These are phyloP conservation scores for Cytospora piceicola DNA, from an alignment of 2,329 filamentous ascomycete genomes.

Conservation along the genomic window DNA sequence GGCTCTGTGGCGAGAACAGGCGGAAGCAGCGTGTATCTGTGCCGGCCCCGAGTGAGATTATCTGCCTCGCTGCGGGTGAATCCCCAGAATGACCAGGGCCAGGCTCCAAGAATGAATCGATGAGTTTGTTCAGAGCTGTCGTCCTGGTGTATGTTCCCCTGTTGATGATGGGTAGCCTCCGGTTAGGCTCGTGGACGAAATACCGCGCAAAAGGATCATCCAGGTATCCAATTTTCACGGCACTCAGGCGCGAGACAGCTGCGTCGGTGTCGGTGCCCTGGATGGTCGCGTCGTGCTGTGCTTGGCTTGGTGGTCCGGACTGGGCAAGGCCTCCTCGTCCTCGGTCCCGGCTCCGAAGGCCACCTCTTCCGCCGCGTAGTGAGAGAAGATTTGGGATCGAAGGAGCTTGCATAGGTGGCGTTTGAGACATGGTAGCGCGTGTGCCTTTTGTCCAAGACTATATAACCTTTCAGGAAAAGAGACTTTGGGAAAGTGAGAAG, in stretches of 20 bases:
- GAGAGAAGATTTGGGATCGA: conserved; percentile 80
- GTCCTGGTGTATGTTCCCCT: conserved; percentile 95
- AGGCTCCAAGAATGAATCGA: conserved; percentile 68
- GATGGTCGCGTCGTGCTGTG: conserved; percentile 71
- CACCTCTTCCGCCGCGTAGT: conserved; percentile 53
- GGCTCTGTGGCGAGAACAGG: conserved; percentile 56
- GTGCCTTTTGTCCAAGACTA: neutral
- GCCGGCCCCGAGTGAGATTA: conserved; percentile 90
- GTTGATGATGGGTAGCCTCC: conserved; percentile 90
- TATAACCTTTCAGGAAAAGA: neutral
- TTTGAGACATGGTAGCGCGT: conserved; percentile 29
- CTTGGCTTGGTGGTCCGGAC: conserved; percentile 35
- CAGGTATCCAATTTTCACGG: conserved; percentile 83
- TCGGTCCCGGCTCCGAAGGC: conserved; percentile 33
- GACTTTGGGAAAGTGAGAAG: neutral
- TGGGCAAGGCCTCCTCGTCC: conserved; percentile 33
- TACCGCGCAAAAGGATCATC: conserved; percentile 75
- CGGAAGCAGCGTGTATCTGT: conserved; percentile 90
- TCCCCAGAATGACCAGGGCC: neutral
- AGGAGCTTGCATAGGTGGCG: conserved; percentile 64
- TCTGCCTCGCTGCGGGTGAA: conserved; percentile 59
- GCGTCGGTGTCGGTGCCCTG: conserved; percentile 93
- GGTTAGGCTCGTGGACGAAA: conserved; percentile 65
- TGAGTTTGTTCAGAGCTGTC: conserved; percentile 76
- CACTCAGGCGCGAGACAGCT: conserved; percentile 84